These are phyloP conservation scores for Neurospora sp. DNA, from an alignment of 495 filamentous ascomycete species.

Conservation along the genomic window DNA sequence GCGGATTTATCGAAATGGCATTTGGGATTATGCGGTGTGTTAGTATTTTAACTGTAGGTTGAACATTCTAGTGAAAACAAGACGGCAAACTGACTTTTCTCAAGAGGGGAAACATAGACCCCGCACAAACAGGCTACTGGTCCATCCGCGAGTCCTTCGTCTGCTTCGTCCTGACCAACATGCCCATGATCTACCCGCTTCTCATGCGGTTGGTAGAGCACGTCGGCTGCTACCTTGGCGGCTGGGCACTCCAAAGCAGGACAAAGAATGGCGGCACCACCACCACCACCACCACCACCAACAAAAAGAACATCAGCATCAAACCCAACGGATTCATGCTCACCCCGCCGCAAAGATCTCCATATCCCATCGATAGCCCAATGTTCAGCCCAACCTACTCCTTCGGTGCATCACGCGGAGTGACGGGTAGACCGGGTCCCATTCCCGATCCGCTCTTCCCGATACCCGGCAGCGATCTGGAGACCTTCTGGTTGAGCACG, in stretches of 20 bases:
- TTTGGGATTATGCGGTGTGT: constrained; percentile 51
- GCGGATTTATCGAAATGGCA: constrained; percentile 49
- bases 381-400: background rate
- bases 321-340: background rate
- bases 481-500: background rate
- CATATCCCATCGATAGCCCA: background rate
- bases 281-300: background rate
- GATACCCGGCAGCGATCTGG: background rate
- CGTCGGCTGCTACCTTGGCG: constrained; percentile 2
- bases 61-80: no score
- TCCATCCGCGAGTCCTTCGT: constrained; percentile 55
- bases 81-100: background rate
- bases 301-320: background rate
- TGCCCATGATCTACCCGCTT: constrained; percentile 51
- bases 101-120: constrained; percentile 33
- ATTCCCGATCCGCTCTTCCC: background rate
- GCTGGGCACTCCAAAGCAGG: background rate
- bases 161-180: constrained; percentile 47
- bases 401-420: background rate
- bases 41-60: constrained; percentile 37
- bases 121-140: constrained; percentile 48
- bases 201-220: constrained; percentile 12
- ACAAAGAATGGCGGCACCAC: background rate
- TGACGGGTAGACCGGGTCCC: background rate
- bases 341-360: background rate